Percentiles rank a stretch among this genome's conserved stretches.
These are phyloP conservation scores for Mycosphaerella sp. DNA, from an alignment of 2,329 filamentous ascomycete genomes.

Conservation along the genomic window DNA sequence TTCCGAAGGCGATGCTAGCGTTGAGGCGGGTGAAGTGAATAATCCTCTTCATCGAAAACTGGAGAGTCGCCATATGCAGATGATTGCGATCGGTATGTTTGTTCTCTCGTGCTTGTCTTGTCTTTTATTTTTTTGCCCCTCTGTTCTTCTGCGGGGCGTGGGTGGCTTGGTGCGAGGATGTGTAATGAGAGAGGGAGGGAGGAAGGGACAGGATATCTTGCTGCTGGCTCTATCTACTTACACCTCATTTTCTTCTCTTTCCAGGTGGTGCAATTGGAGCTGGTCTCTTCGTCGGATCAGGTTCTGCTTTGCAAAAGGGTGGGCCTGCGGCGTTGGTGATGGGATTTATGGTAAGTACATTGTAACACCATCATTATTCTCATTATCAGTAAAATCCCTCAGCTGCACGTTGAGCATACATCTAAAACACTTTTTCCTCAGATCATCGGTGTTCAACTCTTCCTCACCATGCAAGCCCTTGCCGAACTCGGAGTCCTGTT, in stretches of 20 bases:
- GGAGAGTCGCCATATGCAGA: constrained; percentile 32
- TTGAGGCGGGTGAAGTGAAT: background rate
- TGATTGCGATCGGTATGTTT: constrained; percentile 30
- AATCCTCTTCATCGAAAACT: constrained; percentile 27
- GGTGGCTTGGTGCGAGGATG: too few relatives aligned
- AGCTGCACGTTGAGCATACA: too few relatives aligned
- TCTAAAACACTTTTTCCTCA: constrained; percentile 35
- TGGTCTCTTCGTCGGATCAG: constrained; percentile 49
- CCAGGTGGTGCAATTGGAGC: constrained; percentile 40
- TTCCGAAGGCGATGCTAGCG: background rate
- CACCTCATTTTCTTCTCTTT: background rate
- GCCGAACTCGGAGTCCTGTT: constrained; percentile 88
- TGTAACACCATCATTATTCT: background rate
- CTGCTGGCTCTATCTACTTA: background rate
- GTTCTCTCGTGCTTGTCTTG: too few relatives aligned
- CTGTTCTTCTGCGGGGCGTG: too few relatives aligned
- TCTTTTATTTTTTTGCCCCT: too few relatives aligned
- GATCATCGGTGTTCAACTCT: constrained; percentile 61
- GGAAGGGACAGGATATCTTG: too few relatives aligned
- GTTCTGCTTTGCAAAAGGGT: constrained; percentile 47
- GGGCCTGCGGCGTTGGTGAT: constrained; percentile 73
- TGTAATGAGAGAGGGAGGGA: too few relatives aligned
- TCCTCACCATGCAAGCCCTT: constrained; percentile 83
- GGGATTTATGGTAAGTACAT: constrained; percentile 44
- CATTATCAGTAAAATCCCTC: background rate